Evolutionary conservation across 495 filamentous ascomycete genomes (phyloP).

Genomic region (Neurospora sp.): DNA sequence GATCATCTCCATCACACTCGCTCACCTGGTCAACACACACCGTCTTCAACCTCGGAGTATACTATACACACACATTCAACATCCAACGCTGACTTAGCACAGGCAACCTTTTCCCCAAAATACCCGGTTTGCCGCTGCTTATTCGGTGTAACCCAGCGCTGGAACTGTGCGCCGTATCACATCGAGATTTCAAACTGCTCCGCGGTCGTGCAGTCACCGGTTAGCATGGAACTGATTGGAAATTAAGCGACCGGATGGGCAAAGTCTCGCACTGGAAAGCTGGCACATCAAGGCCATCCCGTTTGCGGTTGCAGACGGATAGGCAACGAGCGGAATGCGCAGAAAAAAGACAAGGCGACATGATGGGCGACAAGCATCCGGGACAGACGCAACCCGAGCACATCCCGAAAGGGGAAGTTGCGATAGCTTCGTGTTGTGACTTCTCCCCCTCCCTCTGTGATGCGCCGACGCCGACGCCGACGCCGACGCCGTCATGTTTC

Average conservation of each 20-base stretch:
- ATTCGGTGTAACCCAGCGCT: not conserved
- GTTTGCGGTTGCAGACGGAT: not conserved
- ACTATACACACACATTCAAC: no score
- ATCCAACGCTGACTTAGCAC: not conserved
- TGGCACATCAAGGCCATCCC: not conserved
- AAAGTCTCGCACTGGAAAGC: not conserved
- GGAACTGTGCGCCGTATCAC: not conserved
- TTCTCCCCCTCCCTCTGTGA: not conserved
- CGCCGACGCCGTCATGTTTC: not conserved
- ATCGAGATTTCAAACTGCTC: not conserved
- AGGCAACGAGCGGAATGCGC: not conserved
- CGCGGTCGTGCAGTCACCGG: not conserved
- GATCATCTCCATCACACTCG: not conserved
- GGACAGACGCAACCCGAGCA: not conserved
- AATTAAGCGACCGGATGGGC: not conserved
- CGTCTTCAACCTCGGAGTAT: not conserved
- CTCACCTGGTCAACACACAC: not conserved
- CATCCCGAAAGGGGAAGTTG: conserved; percentile 6
- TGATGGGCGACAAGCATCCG: not conserved
- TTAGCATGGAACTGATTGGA: not conserved
- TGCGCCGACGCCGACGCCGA: not conserved
- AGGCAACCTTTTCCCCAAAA: not conserved
- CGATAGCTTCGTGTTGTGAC: not conserved
- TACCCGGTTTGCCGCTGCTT: not conserved
- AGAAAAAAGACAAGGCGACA: not conserved